Percentiles rank a stretch among this genome's conserved stretches.
These are phyloP conservation scores for Phytophthora niederhauseri DNA, from an alignment of 352 stramenopile genomes.

Conservation along the genomic window DNA sequence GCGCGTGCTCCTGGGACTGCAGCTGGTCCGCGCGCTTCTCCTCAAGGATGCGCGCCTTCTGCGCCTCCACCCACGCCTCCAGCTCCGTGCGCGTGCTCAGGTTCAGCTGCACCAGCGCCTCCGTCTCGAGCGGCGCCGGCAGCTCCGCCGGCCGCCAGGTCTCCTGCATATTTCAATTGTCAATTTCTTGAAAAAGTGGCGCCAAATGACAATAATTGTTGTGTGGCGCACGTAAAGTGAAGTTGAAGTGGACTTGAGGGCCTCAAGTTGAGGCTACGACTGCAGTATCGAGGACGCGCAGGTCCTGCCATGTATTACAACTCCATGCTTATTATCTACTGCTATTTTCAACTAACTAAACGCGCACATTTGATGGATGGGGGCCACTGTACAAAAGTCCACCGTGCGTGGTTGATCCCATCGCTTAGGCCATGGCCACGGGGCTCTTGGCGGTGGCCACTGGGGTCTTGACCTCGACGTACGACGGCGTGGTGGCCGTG, in stretches of 20 bases:
- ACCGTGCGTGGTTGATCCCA: neutral
- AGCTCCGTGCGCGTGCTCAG: constrained; percentile 50
- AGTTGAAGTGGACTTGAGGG: neutral
- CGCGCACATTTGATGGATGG: constrained; percentile 1
- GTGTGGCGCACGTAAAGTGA: neutral
- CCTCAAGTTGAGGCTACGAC: neutral
- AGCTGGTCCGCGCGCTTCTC: constrained; percentile 53
- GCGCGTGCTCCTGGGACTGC: constrained; percentile 47
- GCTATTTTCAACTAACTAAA: constrained; percentile 12
- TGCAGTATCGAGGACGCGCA: neutral
- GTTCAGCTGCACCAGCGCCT: constrained; percentile 50
- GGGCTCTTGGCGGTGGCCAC: constrained; percentile 17
- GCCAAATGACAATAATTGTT: neutral
- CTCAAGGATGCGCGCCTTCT: constrained; percentile 45
- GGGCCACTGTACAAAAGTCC: constrained; percentile 22
- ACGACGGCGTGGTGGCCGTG: constrained; percentile 30
- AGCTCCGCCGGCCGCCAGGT: constrained; percentile 23
- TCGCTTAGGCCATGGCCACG: constrained; percentile 24
- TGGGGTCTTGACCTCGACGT: constrained; percentile 38
- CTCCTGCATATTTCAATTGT: constrained; percentile 34
- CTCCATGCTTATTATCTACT: constrained; percentile 21
- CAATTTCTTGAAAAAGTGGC: neutral
- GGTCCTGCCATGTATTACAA: constrained; percentile 20
- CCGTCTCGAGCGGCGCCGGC: constrained; percentile 42
- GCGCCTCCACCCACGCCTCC: constrained; percentile 50